Evolutionary conservation across 2,329 filamentous ascomycete species (phyloP), one percentile per base, ranked within the genome.

Genomic region (Ceratocystis destructans): DNA sequence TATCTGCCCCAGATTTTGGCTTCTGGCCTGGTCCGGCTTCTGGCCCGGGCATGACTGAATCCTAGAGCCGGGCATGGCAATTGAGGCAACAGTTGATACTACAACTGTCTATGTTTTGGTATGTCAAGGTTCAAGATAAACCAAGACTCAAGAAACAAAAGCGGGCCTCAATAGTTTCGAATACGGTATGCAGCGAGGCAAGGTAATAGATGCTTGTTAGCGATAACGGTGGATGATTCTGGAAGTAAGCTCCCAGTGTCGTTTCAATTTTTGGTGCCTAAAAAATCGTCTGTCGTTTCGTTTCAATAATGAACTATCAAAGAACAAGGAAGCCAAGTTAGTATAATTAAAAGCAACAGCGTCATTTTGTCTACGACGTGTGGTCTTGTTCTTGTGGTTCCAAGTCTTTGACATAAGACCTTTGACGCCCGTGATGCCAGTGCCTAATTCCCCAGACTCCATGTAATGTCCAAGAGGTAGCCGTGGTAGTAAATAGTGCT

Each of bases 1-100:
- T 59, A 15, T 59, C 53, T 59, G 53, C 53, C 22, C 53, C 53
- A 59, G 28, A 31, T 59, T 33, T 59, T 59, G 53, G 22, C 12
- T n/a, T 15, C 28, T 25, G 28, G 7, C 53, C 25, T 59, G 53
- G 53, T 20, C n/a, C 28, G 28, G 53, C 12, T 59, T 59, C 28
- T 59, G 53, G 28, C 28, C 53, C 28, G 28, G 53, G 53, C 53
- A 59, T 59, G 53, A 7, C 53, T 31, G 53, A 37, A 59, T 31
- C 53, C 53, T 15, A 59, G 28, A 59, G 17, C 5, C 28, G 53
- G 53, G 53, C 28, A n/a, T 59, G 53, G 25, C 28, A 59, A 28
- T 33, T 33, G 53, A 59, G 53, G 28, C n/a, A 59, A 59, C n/a
- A 33, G 25, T 25, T n/a, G 53, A 37, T 59, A 31, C 53, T 31